These are phyloP conservation scores for Tolypocladium album DNA, from an alignment of 2,329 filamentous ascomycete species.

Conservation along the genomic window DNA sequence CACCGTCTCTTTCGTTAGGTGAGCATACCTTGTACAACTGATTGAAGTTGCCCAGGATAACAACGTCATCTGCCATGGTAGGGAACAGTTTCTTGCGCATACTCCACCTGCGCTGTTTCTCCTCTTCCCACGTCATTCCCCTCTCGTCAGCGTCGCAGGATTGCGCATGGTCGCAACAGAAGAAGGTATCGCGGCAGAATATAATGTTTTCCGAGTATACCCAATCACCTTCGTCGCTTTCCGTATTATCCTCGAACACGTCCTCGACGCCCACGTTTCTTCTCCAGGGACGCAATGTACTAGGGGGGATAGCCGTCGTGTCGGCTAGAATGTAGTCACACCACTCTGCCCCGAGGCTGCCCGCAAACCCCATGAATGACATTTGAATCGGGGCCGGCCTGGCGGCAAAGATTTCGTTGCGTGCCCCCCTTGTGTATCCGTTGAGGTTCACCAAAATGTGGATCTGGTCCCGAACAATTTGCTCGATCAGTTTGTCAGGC, in stretches of 20 bases:
- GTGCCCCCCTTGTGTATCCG: constrained; percentile 90
- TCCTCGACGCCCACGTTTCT: constrained; percentile 67
- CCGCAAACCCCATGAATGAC: constrained; percentile 99
- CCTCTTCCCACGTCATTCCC: constrained; percentile 68
- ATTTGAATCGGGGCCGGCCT: constrained; percentile 93
- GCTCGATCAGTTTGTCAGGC: constrained; percentile 70
- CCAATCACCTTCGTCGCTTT: constrained; percentile 66
- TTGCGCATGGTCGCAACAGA: constrained; percentile 94
- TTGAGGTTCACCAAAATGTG: constrained; percentile 98
- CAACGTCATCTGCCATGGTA: constrained; percentile 63
- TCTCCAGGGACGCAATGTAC: constrained; percentile 71
- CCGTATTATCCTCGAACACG: constrained; percentile 53
- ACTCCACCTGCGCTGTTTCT: constrained; percentile 71
- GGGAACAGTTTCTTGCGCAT: constrained; percentile 95
- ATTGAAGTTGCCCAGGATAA: constrained; percentile 97
- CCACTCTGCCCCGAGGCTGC: constrained; percentile 93
- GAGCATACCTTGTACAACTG: constrained; percentile 84
- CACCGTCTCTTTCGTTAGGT: not conserved
- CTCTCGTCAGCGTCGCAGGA: constrained; percentile 66
- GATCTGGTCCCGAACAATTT: constrained; percentile 79
- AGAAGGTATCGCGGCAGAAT: constrained; percentile 90
- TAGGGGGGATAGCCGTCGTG: constrained; percentile 69
- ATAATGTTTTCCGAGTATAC: constrained; percentile 96
- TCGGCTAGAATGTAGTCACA: constrained; percentile 96
- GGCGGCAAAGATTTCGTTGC: constrained; percentile 94